Evolutionary conservation across 805 yeast species (phyloP), one percentile per base, ranked within the genome.

Genomic region (Ogataea chonburiensis): DNA sequence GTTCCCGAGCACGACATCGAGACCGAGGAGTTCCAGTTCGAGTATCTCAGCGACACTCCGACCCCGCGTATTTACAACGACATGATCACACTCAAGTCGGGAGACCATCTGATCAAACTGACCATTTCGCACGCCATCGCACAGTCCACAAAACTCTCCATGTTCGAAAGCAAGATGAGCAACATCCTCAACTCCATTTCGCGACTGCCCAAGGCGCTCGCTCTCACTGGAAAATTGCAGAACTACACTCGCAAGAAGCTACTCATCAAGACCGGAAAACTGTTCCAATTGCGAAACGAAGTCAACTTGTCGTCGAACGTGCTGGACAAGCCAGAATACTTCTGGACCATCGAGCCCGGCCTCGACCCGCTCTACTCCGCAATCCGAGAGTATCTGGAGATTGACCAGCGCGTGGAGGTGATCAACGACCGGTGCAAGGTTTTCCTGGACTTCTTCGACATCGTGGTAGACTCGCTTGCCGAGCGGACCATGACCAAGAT

Each of bases 101-200:
- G 95, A 6, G 97, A 91, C 58, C 97, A 89, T 63, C 71, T 91
- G 53, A 86, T 88, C 50, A 93, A 93, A 56, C 67, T 93, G 39
- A 86, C 97, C 5, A 77, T 93, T 76, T 86, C 97, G 1, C 96
- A 93, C 61, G 96, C 98, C 2, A 86, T 93, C 44, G 97, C 98
- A 0, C 98, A 93, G 61, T 86, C 94, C 46, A 89, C 97, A 1
- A 93, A 89, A 58, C 64, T 93, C 20, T 84, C 95, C 25, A 67
- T 89, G 40, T 93, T 91, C 62, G 98, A 93, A 60, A 84, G 95
- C 25, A 71, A 95, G 49, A 87, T 93, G 81, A 85, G 91, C 10
- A 79, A 80, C 22, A 80, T 84, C 40, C 69, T 93, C 54, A 82
- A 79, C 42, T 82, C 88, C 46, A 91, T 91, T 22, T 81, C 94